A percentile compares a stretch with the other conserved stretches of the same genome.
Conservation (phyloP, 2,329 filamentous ascomycete genomes). For the Apiospora saccharicola region DNA sequence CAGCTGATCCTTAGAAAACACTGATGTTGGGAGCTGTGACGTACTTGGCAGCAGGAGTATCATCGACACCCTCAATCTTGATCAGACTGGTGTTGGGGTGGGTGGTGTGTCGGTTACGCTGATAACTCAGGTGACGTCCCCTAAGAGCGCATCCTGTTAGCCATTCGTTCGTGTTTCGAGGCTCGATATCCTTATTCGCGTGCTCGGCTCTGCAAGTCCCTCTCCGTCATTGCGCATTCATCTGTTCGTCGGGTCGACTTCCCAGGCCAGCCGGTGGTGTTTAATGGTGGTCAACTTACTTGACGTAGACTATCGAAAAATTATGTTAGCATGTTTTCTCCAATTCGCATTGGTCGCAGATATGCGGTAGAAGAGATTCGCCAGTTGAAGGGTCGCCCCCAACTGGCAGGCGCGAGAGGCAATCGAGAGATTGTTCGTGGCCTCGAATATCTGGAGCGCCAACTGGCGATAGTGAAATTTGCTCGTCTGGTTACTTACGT, state of each 20-base stretch:
- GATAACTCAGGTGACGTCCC: conserved; percentile 98
- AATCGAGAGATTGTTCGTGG: neutral
- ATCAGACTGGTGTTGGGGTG: conserved; percentile 92
- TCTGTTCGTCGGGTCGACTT: neutral
- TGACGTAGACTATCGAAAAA: conserved; percentile 76
- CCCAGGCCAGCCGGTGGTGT: neutral
- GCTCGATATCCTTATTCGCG: conserved; percentile 25
- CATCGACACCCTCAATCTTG: conserved; percentile 98
- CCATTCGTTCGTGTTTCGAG: conserved; percentile 25
- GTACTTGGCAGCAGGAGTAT: conserved; percentile 86
- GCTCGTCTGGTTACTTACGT: conserved; percentile 67
- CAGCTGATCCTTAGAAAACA: conserved; percentile 13
- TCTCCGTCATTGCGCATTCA: neutral
- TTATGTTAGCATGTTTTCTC: conserved; percentile 47
- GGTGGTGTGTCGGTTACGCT: conserved; percentile 91
- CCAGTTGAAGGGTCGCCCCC: neutral
- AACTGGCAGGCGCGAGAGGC: neutral
- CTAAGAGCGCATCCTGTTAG: conserved; percentile 54
- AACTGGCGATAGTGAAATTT: conserved; percentile 19
- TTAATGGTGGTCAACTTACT: conserved; percentile 67
- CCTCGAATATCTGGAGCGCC: neutral
- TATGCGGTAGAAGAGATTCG: neutral
- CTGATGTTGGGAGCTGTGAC: conserved; percentile 42
- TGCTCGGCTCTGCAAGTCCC: neutral
- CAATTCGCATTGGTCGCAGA: neutral